Conservation (phyloP, 2,329 filamentous ascomycete genomes). For the Catunica adiposa region DNA sequence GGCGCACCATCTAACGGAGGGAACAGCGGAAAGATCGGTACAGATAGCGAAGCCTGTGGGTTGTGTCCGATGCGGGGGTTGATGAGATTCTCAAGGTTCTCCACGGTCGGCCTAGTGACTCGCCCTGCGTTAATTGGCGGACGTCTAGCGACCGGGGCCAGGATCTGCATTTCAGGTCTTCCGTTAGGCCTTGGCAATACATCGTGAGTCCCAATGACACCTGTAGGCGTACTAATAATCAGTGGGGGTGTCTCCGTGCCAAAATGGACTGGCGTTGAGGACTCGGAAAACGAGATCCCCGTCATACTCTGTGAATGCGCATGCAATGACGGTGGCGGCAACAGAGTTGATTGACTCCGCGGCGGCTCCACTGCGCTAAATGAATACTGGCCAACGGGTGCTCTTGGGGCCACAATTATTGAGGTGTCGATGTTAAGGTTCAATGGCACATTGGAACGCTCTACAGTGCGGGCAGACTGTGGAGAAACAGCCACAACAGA, state of each 20-base stretch:
- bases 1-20: background rate
- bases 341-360: slow-evolving; percentile 6
- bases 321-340: background rate
- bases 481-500: background rate
- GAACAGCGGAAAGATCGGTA: slow-evolving; percentile 10
- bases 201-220: slow-evolving; percentile 24
- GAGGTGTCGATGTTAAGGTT: background rate
- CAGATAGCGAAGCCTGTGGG: background rate
- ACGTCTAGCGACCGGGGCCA: slow-evolving; percentile 37
- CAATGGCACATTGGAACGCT: background rate
- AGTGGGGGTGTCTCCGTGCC: slow-evolving; percentile 23
- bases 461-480: background rate
- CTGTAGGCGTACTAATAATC: slow-evolving; percentile 44
- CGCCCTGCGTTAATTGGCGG: slow-evolving; percentile 25
- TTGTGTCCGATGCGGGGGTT: slow-evolving; percentile 18
- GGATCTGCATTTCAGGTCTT: slow-evolving; percentile 28
- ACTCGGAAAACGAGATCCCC: slow-evolving; percentile 1
- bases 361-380: slow-evolving; percentile 5
- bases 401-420: background rate
- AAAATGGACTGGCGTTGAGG: background rate
- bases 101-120: slow-evolving; percentile 29
- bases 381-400: background rate
- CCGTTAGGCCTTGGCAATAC: slow-evolving; percentile 16
- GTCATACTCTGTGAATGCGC: slow-evolving; percentile 5
- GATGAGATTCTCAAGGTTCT: slow-evolving; percentile 40